A percentile compares a stretch with the other conserved stretches of the same genome.
Evolutionary conservation across 192 early-diverging fungal species (phyloP).

Genomic region (Coemansia sp.): DNA sequence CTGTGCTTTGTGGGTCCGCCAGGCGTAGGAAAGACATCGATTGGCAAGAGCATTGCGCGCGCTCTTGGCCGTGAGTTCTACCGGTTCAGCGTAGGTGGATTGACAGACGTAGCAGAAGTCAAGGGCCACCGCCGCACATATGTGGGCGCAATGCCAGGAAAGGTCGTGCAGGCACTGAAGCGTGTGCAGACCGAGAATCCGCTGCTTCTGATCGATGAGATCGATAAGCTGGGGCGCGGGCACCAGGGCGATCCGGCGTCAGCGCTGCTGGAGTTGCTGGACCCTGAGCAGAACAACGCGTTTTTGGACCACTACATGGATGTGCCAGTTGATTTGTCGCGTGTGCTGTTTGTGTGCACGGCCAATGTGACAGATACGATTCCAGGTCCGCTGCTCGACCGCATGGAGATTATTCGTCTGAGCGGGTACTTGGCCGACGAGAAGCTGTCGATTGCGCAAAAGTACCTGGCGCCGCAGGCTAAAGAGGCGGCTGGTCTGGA

Average conservation of each 20-base stretch:
- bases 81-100: constrained; percentile 94
- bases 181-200: constrained; percentile 99
- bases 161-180: constrained; percentile 97
- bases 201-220: constrained; percentile 96
- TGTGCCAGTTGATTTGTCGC: constrained; percentile 95
- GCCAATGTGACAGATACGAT: constrained; percentile 98
- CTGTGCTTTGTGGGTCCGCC: constrained; percentile 98
- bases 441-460: constrained; percentile 91
- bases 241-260: constrained; percentile 98
- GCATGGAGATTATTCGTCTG: constrained; percentile 97
- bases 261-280: constrained; percentile 92
- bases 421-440: constrained; percentile 89
- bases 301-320: constrained; percentile 99
- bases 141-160: constrained; percentile 99
- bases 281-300: constrained; percentile 95
- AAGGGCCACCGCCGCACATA: constrained; percentile 99
- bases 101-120: constrained; percentile 98
- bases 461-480: constrained; percentile 85
- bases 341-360: constrained; percentile 98
- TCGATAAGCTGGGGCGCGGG: constrained; percentile 96
- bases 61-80: constrained; percentile 93
- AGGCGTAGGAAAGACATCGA: constrained; percentile 97
- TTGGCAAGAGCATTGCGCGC: constrained; percentile 96
- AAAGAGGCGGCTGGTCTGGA: constrained; percentile 80
- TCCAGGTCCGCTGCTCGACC: constrained; percentile 94